Conservation (phyloP, 202 grass and related monocot genomes). For the Setaria italica region DNA sequence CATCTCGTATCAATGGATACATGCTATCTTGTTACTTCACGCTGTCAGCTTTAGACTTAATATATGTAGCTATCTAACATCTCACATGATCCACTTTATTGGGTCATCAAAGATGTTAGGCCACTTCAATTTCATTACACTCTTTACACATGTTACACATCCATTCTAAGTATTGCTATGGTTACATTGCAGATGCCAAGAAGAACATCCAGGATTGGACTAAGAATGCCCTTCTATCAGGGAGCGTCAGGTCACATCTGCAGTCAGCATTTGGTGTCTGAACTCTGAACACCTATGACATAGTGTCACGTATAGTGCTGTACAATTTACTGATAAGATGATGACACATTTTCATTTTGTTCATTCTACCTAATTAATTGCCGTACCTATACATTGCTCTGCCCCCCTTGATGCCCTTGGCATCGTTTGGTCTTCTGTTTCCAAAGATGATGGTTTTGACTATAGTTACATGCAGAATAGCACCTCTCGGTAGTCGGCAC, state of each 20-base stretch:
- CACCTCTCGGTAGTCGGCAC: not conserved
- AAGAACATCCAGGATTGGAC: conserved; percentile 84
- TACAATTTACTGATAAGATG: conserved; percentile 28
- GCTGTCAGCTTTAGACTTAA: conserved; percentile 7
- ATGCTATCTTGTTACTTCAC: not conserved
- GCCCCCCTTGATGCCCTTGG: not conserved
- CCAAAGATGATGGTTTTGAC: conserved; percentile 2
- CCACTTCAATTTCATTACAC: not conserved
- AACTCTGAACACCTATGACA: conserved; percentile 39
- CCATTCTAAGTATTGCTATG: conserved; percentile 21
- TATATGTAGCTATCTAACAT: not conserved
- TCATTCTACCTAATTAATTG: not conserved
- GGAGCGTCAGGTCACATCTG: conserved; percentile 68
- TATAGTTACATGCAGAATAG: not conserved
- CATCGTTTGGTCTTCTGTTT: not conserved
- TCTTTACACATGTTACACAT: not conserved
- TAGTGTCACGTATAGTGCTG: conserved; percentile 15
- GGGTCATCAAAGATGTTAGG: conserved; percentile 27
- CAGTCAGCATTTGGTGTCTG: conserved; percentile 74
- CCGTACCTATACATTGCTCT: not conserved
- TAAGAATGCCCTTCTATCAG: conserved; percentile 54
- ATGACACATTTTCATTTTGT: conserved; percentile 9
- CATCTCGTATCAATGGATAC: not conserved
- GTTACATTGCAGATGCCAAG: conserved; percentile 77
- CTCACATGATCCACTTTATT: not conserved